These are phyloP conservation scores for Pleurotus djamor DNA, from an alignment of 768 basidiomycete species.

Conservation along the genomic window DNA sequence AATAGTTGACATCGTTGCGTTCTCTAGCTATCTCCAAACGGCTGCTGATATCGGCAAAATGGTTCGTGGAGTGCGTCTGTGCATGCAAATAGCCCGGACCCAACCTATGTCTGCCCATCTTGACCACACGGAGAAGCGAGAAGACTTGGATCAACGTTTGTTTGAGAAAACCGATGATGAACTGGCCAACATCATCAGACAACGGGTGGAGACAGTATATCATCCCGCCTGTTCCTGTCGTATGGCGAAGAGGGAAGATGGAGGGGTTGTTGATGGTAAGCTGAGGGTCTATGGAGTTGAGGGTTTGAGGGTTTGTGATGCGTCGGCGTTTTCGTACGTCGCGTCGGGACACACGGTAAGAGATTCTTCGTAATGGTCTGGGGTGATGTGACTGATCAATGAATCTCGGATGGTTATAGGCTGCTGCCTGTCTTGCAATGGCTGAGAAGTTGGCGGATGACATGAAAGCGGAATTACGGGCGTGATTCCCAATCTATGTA, in stretches of 20 bases:
- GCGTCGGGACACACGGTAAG: constrained; percentile 40
- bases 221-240: constrained; percentile 44
- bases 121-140: constrained; percentile 27
- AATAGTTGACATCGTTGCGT: constrained; percentile 1
- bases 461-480: constrained; percentile 22
- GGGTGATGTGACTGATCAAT: no score
- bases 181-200: constrained; percentile 32
- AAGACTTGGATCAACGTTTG: constrained; percentile 37
- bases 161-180: constrained; percentile 34
- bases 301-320: constrained; percentile 39
- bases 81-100: constrained; percentile 34
- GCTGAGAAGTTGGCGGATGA: constrained; percentile 33
- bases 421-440: constrained; percentile 28
- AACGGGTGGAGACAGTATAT: constrained; percentile 42
- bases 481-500: neutral
- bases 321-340: constrained; percentile 37
- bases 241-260: constrained; percentile 38
- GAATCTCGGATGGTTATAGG: constrained; percentile 13
- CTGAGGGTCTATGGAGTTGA: constrained; percentile 42
- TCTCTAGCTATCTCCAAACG: constrained; percentile 35
- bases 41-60: constrained; percentile 41
- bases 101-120: constrained; percentile 36
- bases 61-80: constrained; percentile 35
- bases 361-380: constrained; percentile 2
- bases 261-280: constrained; percentile 42